A percentile compares a stretch with the other conserved stretches of the same genome.
phyloP scores from a whole-genome alignment of 306 rosid species.

The Vicia villosa region DNA sequence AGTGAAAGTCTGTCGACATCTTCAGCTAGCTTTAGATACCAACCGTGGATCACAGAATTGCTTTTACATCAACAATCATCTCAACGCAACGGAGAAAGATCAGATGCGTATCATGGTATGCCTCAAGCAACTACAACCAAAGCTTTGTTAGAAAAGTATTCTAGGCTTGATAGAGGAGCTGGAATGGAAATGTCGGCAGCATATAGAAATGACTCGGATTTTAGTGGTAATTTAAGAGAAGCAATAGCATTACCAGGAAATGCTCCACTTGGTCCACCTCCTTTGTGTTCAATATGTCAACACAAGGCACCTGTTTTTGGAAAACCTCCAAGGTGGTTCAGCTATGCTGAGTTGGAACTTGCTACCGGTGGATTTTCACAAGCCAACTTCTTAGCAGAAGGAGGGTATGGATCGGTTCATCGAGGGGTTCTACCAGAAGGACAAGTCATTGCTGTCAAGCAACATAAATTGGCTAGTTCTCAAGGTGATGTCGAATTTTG shows the following conservation, averaged over 20 bases:
- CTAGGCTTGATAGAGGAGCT: constrained; percentile 68
- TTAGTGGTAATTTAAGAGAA: constrained; percentile 84
- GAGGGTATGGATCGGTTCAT: constrained; percentile 97
- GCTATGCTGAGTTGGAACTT: constrained; percentile 89
- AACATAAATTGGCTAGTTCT: constrained; percentile 97
- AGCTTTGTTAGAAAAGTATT: constrained; percentile 58
- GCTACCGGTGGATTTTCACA: constrained; percentile 97
- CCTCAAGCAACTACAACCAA: constrained; percentile 61
- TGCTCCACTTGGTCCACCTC: constrained; percentile 93
- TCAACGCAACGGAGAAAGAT: constrained; percentile 49
- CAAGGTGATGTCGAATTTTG: constrained; percentile 97
- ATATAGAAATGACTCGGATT: constrained; percentile 61
- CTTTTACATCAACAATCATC: constrained; percentile 60
- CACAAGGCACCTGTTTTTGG: constrained; percentile 99
- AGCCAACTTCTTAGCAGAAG: constrained; percentile 98
- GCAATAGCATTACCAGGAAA: constrained; percentile 81
- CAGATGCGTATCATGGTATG: constrained; percentile 52
- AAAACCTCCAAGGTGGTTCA: constrained; percentile 94
- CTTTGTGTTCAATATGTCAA: constrained; percentile 94
- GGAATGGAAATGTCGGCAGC: constrained; percentile 57
- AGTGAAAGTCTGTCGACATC: constrained; percentile 71
- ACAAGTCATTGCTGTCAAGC: constrained; percentile 96
- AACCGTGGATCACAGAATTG: constrained; percentile 79
- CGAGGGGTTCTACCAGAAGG: constrained; percentile 97
- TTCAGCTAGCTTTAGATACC: constrained; percentile 83